These are phyloP conservation scores for Gloeophyllum trabeum DNA, from an alignment of 768 basidiomycete species.

Conservation along the genomic window DNA sequence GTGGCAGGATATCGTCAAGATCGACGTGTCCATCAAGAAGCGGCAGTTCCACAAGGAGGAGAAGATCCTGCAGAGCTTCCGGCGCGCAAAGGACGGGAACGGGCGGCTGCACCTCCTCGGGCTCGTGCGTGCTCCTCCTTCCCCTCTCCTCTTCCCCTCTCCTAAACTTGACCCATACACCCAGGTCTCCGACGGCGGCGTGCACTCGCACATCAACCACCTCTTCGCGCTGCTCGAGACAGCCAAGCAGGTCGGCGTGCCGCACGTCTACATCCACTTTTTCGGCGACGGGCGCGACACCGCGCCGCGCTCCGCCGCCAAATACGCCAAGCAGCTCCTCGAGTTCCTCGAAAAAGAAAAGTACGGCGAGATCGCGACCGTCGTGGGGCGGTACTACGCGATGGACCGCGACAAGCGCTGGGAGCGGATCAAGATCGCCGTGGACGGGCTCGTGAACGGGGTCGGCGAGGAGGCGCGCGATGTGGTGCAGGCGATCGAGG, in stretches of 20 bases:
- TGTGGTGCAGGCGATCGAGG: conserved; percentile 53
- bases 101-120: conserved; percentile 86
- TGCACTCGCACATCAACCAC: conserved; percentile 92
- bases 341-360: conserved; percentile 70
- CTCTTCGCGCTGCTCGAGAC: conserved; percentile 85
- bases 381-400: conserved; percentile 88
- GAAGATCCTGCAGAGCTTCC: conserved; percentile 58
- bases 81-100: conserved; percentile 71
- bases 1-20: conserved; percentile 96
- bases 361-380: conserved; percentile 73
- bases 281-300: conserved; percentile 94
- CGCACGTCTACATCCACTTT: conserved; percentile 87
- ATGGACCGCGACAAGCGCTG: conserved; percentile 97
- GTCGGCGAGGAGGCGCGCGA: conserved; percentile 47
- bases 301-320: conserved; percentile 71
- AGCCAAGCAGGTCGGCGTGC: conserved; percentile 77
- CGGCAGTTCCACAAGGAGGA: conserved; percentile 73
- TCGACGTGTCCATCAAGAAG: conserved; percentile 88
- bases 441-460: conserved; percentile 76
- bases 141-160: background rate
- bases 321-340: conserved; percentile 66
- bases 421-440: conserved; percentile 86
- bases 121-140: conserved; percentile 37
- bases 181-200: conserved; percentile 88
- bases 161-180: background rate